Evolutionary conservation across 257 asterid genomes (phyloP).

Genomic region (Apocynum venetum): DNA sequence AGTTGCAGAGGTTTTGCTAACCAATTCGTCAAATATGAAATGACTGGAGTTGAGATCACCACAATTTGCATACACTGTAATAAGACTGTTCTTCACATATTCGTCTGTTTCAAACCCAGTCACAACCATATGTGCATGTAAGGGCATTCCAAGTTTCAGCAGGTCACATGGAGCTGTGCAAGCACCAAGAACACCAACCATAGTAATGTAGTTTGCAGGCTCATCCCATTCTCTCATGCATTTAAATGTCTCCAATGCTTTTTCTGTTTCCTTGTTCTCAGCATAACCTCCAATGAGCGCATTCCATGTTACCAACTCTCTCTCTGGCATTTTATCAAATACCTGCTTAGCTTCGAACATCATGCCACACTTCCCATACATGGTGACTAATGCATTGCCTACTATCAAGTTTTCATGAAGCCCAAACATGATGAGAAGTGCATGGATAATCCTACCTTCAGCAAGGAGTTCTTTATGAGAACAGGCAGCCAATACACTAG

Average conservation of each 20-base stretch:
- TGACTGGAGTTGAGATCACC: constrained; percentile 68
- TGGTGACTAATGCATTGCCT: constrained; percentile 80
- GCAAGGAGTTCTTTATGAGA: constrained; percentile 41
- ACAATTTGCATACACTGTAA: constrained; percentile 80
- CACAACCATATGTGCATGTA: constrained; percentile 53
- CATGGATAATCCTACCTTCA: constrained; percentile 63
- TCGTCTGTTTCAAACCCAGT: constrained; percentile 58
- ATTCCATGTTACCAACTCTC: constrained; percentile 84
- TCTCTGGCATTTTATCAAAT: constrained; percentile 52
- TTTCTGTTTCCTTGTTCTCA: constrained; percentile 45
- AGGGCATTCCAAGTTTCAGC: constrained; percentile 54
- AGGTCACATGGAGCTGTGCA: constrained; percentile 50
- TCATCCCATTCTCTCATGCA: constrained; percentile 46
- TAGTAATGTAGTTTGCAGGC: constrained; percentile 62
- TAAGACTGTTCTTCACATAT: constrained; percentile 70
- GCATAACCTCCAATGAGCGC: constrained; percentile 70
- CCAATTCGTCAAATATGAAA: constrained; percentile 43
- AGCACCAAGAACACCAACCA: constrained; percentile 62
- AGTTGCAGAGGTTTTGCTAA: constrained; percentile 45
- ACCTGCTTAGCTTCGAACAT: constrained; percentile 51
- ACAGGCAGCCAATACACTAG: constrained; percentile 77
- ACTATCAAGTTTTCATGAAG: constrained; percentile 54
- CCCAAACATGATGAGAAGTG: constrained; percentile 52
- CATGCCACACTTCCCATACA: constrained; percentile 73
- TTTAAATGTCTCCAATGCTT: constrained; percentile 46